Evolutionary conservation across 805 yeast genomes (phyloP).

Genomic region (Candida cerambycidarum): DNA sequence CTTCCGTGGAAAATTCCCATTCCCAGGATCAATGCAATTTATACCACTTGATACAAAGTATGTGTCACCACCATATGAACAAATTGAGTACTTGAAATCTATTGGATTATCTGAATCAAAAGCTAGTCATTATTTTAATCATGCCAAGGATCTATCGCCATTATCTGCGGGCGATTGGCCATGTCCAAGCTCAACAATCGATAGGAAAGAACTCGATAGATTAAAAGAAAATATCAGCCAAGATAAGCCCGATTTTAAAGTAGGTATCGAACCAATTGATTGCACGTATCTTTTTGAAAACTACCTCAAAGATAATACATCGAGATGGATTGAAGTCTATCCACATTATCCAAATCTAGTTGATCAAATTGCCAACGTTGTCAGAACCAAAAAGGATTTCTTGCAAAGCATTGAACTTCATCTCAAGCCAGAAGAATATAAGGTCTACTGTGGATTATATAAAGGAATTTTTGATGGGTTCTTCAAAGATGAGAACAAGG

Average conservation of each 20-base stretch:
- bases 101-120: constrained; percentile 24
- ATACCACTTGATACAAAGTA: constrained; percentile 31
- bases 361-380: constrained; percentile 7
- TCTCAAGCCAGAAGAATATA: background rate
- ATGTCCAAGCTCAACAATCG: constrained; percentile 12
- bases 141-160: constrained; percentile 14
- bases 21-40: too few species aligned
- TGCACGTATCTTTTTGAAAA: background rate
- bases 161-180: constrained; percentile 17
- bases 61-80: constrained; percentile 40
- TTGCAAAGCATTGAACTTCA: background rate
- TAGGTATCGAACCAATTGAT: constrained; percentile 1
- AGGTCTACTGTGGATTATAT: constrained; percentile 2
- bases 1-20: too few species aligned
- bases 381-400: constrained; percentile 1
- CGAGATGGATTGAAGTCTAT: constrained; percentile 10
- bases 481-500: background rate
- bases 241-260: constrained; percentile 6
- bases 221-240: constrained; percentile 3
- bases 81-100: constrained; percentile 24
- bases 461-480: constrained; percentile 5
- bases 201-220: constrained; percentile 9
- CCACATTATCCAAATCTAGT: constrained; percentile 8
- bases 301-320: background rate
- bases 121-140: constrained; percentile 30